A percentile compares a stretch with the other conserved stretches of the same genome.
phyloP scores from a whole-genome alignment of 2,329 filamentous ascomycete species.

The Fusarium cicatricum region DNA sequence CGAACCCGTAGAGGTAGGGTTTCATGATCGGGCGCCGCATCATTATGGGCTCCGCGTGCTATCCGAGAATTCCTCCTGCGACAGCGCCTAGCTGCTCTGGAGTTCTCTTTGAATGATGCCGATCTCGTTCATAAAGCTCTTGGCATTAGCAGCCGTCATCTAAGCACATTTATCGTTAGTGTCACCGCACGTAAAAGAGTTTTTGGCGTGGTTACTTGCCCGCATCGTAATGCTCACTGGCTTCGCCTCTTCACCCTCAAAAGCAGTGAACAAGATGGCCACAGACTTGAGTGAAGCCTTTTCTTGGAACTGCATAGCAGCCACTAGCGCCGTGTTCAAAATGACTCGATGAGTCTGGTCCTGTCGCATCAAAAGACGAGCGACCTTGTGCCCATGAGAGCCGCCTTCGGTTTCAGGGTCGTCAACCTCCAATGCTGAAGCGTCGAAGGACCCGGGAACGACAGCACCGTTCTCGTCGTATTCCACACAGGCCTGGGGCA shows the following conservation, averaged over 20 bases:
- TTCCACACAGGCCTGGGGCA: constrained; percentile 64
- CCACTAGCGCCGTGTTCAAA: constrained; percentile 83
- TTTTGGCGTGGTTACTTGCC: constrained; percentile 52
- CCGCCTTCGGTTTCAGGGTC: constrained; percentile 46
- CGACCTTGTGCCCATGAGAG: constrained; percentile 54
- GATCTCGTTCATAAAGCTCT: constrained; percentile 60
- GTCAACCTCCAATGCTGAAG: constrained; percentile 59
- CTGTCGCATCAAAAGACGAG: constrained; percentile 88
- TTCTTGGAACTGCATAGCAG: constrained; percentile 81
- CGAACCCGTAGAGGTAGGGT: constrained; percentile 6
- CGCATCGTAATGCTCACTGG: constrained; percentile 69
- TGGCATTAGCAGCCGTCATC: constrained; percentile 64
- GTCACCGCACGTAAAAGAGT: too few relatives aligned
- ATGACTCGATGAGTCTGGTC: constrained; percentile 89
- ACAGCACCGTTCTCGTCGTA: constrained; percentile 61
- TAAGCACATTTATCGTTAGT: constrained; percentile 33
- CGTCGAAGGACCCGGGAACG: constrained; percentile 64
- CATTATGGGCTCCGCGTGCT: constrained; percentile 18
- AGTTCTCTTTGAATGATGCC: constrained; percentile 61
- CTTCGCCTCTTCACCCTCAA: constrained; percentile 63
- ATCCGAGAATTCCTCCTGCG: constrained; percentile 7
- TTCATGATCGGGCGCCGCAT: constrained; percentile 14
- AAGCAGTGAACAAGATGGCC: constrained; percentile 71
- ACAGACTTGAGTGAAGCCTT: constrained; percentile 77
- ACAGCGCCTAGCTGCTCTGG: constrained; percentile 46